A percentile compares a stretch with the other conserved stretches of the same genome.
Conservation (phyloP, 2,329 filamentous ascomycete species). For the Alternaria triticimaculans region DNA sequence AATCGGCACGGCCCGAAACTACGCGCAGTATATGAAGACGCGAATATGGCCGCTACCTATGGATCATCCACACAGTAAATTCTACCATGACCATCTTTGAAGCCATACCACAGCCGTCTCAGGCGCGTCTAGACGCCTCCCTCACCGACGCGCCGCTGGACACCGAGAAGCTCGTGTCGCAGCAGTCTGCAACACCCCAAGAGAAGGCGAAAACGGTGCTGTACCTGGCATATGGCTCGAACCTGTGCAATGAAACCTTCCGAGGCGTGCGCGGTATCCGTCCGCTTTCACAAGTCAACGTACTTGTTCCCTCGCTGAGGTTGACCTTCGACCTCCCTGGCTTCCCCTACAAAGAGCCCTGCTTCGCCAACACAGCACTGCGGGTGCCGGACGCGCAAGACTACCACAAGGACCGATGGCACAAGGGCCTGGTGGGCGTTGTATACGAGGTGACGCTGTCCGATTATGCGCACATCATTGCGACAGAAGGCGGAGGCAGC, state of each 20-base stretch:
- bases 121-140: slow-evolving; percentile 43
- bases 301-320: slow-evolving; percentile 77
- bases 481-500: slow-evolving; percentile 85
- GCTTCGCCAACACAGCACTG: slow-evolving; percentile 81
- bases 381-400: slow-evolving; percentile 51
- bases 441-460: slow-evolving; percentile 89
- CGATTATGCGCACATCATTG: slow-evolving; percentile 86
- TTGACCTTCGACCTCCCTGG: slow-evolving; percentile 88
- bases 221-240: slow-evolving; percentile 81
- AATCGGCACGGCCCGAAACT: neutral
- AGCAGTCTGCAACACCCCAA: slow-evolving; percentile 13
- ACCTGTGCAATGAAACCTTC: slow-evolving; percentile 82
- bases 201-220: slow-evolving; percentile 47
- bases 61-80: neutral
- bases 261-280: slow-evolving; percentile 77
- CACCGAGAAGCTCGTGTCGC: slow-evolving; percentile 19
- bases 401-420: slow-evolving; percentile 69
- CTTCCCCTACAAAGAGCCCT: slow-evolving; percentile 85
- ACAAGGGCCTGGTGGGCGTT: slow-evolving; percentile 85
- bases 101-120: slow-evolving; percentile 28
- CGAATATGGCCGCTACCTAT: neutral
- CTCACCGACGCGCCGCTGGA: slow-evolving; percentile 36
- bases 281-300: slow-evolving; percentile 81
- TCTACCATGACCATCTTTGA: slow-evolving; percentile 16
- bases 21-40: neutral